Percentiles rank a stretch among this genome's conserved stretches.
Evolutionary conservation across 345 rosid species (phyloP).

Genomic region (Hibiscus trionum): DNA sequence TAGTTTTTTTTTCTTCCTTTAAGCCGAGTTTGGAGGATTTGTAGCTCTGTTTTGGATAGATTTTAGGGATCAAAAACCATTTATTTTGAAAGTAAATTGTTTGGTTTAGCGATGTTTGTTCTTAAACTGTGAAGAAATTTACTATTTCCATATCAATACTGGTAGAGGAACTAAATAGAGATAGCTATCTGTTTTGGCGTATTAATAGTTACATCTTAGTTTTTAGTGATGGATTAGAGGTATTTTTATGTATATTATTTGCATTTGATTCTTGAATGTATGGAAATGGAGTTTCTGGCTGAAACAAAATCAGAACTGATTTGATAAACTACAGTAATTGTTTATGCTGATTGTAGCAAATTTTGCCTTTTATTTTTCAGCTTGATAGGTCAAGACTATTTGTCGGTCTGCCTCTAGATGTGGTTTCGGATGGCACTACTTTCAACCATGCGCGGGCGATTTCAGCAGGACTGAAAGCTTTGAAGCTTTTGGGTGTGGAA

Average conservation of each 20-base stretch:
- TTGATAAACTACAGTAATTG: neutral
- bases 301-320: neutral
- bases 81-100: neutral
- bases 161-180: neutral
- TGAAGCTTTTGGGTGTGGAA: constrained; percentile 76
- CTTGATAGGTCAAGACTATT: constrained; percentile 44
- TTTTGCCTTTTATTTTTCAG: constrained; percentile 28
- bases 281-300: neutral
- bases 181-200: neutral
- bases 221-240: neutral
- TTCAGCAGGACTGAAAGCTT: constrained; percentile 70
- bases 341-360: neutral
- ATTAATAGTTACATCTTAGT: neutral
- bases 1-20: neutral
- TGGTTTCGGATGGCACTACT: constrained; percentile 47
- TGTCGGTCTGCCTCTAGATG: constrained; percentile 83
- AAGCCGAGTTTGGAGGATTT: neutral
- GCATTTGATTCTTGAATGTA: neutral
- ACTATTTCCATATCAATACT: neutral
- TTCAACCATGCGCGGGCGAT: constrained; percentile 73
- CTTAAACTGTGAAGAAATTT: neutral
- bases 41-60: neutral
- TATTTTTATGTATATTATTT: neutral
- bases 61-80: neutral
- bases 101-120: neutral